A percentile compares a stretch with the other conserved stretches of the same genome.
phyloP scores from a whole-genome alignment of 2,329 filamentous ascomycete species.

The Neurospora sp. region DNA sequence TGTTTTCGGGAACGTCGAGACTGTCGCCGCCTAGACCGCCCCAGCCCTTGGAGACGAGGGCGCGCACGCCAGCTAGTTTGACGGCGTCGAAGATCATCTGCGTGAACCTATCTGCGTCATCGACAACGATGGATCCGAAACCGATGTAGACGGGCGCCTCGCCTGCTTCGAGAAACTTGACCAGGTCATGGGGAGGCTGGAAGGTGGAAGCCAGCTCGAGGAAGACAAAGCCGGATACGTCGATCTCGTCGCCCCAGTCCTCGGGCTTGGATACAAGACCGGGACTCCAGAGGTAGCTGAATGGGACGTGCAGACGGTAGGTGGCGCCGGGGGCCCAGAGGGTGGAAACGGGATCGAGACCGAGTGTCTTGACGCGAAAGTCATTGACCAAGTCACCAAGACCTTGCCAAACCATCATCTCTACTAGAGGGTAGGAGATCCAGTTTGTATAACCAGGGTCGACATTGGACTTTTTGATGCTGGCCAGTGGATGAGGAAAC shows the following conservation, averaged over 20 bases:
- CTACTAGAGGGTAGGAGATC: slow-evolving; percentile 69
- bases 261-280: slow-evolving; percentile 54
- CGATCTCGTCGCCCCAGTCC: slow-evolving; percentile 60
- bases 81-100: slow-evolving; percentile 63
- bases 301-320: slow-evolving; percentile 64
- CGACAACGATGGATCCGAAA: slow-evolving; percentile 67
- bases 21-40: slow-evolving; percentile 54
- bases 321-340: slow-evolving; percentile 68
- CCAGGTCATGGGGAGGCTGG: slow-evolving; percentile 44
- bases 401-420: slow-evolving; percentile 88
- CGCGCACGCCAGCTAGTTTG: slow-evolving; percentile 53
- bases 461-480: slow-evolving; percentile 62
- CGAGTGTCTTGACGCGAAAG: slow-evolving; percentile 59
- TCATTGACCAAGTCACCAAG: slow-evolving; percentile 69
- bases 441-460: slow-evolving; percentile 68
- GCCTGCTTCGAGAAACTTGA: slow-evolving; percentile 44
- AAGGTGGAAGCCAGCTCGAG: slow-evolving; percentile 56
- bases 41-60: slow-evolving; percentile 68
- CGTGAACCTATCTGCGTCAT: slow-evolving; percentile 59
- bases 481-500: slow-evolving; percentile 70
- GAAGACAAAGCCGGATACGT: slow-evolving; percentile 71
- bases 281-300: slow-evolving; percentile 64
- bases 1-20: slow-evolving; percentile 44
- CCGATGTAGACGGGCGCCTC: slow-evolving; percentile 62
- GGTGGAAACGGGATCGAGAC: slow-evolving; percentile 63